A percentile compares a stretch with the other conserved stretches of the same genome.
Conservation (phyloP, 345 rosid species). For the Populus pruinosa region DNA sequence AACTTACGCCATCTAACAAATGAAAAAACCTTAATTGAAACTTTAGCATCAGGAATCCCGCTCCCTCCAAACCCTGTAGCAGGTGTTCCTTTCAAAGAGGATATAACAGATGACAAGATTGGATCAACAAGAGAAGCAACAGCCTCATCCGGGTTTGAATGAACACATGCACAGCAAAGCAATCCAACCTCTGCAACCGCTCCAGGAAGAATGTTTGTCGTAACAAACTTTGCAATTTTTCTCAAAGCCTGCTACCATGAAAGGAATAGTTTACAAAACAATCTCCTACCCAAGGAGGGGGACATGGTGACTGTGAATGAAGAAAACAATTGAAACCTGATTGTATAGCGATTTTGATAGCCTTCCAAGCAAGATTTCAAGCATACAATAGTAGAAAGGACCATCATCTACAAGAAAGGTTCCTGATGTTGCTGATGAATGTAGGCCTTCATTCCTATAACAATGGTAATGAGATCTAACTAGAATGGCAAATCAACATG, state of each 20-base stretch:
- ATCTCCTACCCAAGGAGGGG: background rate
- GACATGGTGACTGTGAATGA: background rate
- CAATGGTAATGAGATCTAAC: constrained; percentile 11
- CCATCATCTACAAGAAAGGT: constrained; percentile 98
- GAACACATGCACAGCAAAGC: constrained; percentile 97
- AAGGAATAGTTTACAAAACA: constrained; percentile 13
- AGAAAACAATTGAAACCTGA: constrained; percentile 52
- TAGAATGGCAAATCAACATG: constrained; percentile 1
- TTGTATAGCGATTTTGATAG: constrained; percentile 75
- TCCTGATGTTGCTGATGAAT: constrained; percentile 86
- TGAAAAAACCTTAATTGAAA: constrained; percentile 62
- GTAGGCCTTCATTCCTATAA: constrained; percentile 85
- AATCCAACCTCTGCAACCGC: constrained; percentile 98
- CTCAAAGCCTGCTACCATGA: constrained; percentile 68
- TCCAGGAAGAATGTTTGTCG: constrained; percentile 93
- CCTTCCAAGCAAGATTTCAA: constrained; percentile 90
- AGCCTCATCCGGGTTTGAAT: constrained; percentile 92
- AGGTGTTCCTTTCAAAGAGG: constrained; percentile 87
- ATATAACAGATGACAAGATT: constrained; percentile 64
- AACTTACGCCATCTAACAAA: constrained; percentile 22
- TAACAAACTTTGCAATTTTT: constrained; percentile 91
- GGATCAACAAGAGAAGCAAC: constrained; percentile 82
- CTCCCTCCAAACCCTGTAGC: constrained; percentile 88
- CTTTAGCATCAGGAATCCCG: constrained; percentile 41
- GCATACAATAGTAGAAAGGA: constrained; percentile 96